Evolutionary conservation across 192 early-diverging fungal species (phyloP), one percentile per base, ranked within the genome.

Genomic region (Kappamyces sp.): DNA sequence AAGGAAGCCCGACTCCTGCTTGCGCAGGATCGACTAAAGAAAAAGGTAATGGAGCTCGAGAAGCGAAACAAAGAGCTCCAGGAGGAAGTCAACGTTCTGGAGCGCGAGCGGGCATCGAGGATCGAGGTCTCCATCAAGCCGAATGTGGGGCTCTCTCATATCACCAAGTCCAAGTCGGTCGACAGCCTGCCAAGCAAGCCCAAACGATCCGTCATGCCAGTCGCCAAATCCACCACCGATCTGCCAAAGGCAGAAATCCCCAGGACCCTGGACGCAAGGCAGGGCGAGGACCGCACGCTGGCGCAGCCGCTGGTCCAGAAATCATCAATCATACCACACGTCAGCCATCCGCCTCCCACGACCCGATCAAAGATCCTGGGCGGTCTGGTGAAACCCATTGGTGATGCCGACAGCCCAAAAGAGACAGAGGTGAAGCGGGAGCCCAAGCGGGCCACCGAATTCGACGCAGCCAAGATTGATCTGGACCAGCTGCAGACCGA

Each of bases 71-170:
- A 12, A 10, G 75, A 77, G 37, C 47, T 71, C 31, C 55, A 31
- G 32, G 59, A 66, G 10, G 72, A 74, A 62, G 58, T 77, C 23
- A 55, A 62, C 31, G 42, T 66, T 10, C 54, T 77, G 2, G 75
- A 74, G 52, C 47, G 67, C 15, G 67, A 76, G 41, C 32, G 70
- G 10, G 70, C 73, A 1, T 36, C 48, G 54, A 47, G 15, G 6
- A 4, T 34, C n/a, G 39, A 23, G 23, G 23, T 23, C 23, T 23
- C 15, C 8, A 57, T 34, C 1, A 41, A 10, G 9, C 39, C 39
- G 39, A 51, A 10, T 23, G 23, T 23, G 23, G 23, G 23, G 23
- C 23, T 23, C 23, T 23, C 23, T 23, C 23, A 23, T 23, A 23
- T 23, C 23, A 23, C 23, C 23, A 23, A 23, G 23, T 23, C 23